Conservation (phyloP, 2,329 filamentous ascomycete species). For the Fusarium pseudograminearum region DNA sequence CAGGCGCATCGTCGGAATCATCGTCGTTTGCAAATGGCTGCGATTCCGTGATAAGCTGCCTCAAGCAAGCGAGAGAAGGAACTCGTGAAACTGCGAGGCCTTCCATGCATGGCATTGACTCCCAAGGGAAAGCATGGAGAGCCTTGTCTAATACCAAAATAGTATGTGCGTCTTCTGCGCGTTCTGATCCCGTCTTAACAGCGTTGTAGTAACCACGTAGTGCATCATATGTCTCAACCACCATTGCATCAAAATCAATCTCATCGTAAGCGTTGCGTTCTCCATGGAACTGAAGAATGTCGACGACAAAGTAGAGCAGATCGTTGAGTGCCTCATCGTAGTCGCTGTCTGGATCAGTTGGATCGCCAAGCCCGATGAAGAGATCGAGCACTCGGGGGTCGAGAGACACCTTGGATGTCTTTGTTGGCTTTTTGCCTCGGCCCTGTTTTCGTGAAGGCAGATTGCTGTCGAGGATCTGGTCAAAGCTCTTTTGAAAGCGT, state of each 20-base stretch:
- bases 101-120: constrained; percentile 89
- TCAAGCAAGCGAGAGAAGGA: constrained; percentile 85
- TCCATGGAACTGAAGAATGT: constrained; percentile 95
- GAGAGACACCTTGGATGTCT: constrained; percentile 59
- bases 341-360: constrained; percentile 74
- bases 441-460: constrained; percentile 82
- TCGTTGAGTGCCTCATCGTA: constrained; percentile 92
- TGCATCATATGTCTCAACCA: constrained; percentile 87
- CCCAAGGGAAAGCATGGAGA: constrained; percentile 94
- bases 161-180: constrained; percentile 71
- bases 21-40: constrained; percentile 34
- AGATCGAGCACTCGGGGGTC: constrained; percentile 80
- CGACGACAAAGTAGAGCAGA: constrained; percentile 93
- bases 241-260: constrained; percentile 93
- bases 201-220: constrained; percentile 79
- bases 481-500: constrained; percentile 82
- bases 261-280: constrained; percentile 98
- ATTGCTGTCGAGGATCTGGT: constrained; percentile 83
- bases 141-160: constrained; percentile 92
- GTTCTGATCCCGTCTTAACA: constrained; percentile 54
- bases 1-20: constrained; percentile 27
- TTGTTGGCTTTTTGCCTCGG: constrained; percentile 64
- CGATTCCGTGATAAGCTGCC: constrained; percentile 75
- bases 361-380: constrained; percentile 86
- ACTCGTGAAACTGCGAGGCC: constrained; percentile 85